A percentile compares a stretch with the other conserved stretches of the same genome.
Conservation (phyloP, 208 protist genomes). For the Crithidia thermophila region DNA sequence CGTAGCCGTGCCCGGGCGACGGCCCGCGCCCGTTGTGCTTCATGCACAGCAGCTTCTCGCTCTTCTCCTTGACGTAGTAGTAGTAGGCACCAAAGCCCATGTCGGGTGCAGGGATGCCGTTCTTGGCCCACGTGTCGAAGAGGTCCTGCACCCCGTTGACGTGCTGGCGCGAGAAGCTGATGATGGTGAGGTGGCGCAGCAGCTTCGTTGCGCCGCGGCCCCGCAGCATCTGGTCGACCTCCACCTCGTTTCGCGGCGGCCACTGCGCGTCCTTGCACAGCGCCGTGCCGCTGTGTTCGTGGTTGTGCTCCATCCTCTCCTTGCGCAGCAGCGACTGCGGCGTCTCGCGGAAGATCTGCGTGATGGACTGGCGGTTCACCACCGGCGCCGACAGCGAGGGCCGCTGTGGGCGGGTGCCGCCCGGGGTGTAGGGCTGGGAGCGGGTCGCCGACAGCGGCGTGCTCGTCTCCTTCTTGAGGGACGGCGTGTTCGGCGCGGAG, state of each 20-base stretch:
- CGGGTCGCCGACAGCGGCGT: slow-evolving; percentile 25
- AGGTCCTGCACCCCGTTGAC: slow-evolving; percentile 52
- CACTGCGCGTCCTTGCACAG: slow-evolving; percentile 35
- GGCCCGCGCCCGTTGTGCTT: slow-evolving; percentile 75
- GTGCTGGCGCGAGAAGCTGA: slow-evolving; percentile 61
- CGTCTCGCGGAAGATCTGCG: slow-evolving; percentile 57
- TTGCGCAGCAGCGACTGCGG: slow-evolving; percentile 42
- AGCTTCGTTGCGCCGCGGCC: slow-evolving; percentile 45
- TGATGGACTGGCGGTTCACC: slow-evolving; percentile 47
- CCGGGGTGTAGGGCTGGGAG: slow-evolving; percentile 28
- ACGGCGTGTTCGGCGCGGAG: slow-evolving; percentile 32
- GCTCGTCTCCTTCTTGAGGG: slow-evolving; percentile 24
- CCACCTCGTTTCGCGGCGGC: slow-evolving; percentile 47
- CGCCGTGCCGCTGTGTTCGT: slow-evolving; percentile 14
- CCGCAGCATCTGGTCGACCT: slow-evolving; percentile 50
- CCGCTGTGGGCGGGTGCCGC: slow-evolving; percentile 32
- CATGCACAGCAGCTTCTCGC: slow-evolving; percentile 66
- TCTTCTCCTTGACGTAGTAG: slow-evolving; percentile 73
- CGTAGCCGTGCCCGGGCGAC: slow-evolving; percentile 55
- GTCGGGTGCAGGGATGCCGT: slow-evolving; percentile 67
- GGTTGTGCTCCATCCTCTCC: slow-evolving; percentile 40
- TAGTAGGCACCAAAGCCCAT: slow-evolving; percentile 80
- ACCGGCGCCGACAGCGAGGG: slow-evolving; percentile 38
- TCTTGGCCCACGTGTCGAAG: slow-evolving; percentile 63
- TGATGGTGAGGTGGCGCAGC: slow-evolving; percentile 64